Percentiles rank a stretch among this genome's conserved stretches.
These are phyloP conservation scores for Cystobasidiaceae sp. DNA, from an alignment of 1,284 basidiomycete species.

Conservation along the genomic window DNA sequence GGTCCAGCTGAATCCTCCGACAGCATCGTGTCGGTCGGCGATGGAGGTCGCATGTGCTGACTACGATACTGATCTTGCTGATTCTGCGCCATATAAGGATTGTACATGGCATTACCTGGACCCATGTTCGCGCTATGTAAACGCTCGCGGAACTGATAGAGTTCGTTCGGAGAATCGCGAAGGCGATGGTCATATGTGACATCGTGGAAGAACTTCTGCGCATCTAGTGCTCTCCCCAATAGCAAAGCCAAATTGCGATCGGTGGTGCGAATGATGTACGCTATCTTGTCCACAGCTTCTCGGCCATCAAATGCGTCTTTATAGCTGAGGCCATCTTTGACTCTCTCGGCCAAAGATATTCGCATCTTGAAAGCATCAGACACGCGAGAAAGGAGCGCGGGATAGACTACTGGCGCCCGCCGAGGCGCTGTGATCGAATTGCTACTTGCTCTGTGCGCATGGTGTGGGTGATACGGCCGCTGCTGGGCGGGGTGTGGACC, in stretches of 20 bases:
- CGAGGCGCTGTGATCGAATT: slow-evolving; percentile 9
- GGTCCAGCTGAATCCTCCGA: slow-evolving; percentile 63
- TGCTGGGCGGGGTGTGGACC: neutral
- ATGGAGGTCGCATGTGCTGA: slow-evolving; percentile 36
- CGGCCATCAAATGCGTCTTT: slow-evolving; percentile 94
- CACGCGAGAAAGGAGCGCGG: slow-evolving; percentile 87
- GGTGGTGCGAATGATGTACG: slow-evolving; percentile 95
- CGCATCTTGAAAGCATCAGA: slow-evolving; percentile 87
- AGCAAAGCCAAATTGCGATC: slow-evolving; percentile 93
- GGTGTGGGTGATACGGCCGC: slow-evolving; percentile 1
- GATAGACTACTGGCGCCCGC: slow-evolving; percentile 70
- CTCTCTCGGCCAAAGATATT: slow-evolving; percentile 67
- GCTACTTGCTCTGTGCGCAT: slow-evolving; percentile 1
- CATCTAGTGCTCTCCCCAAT: slow-evolving; percentile 88
- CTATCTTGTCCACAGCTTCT: slow-evolving; percentile 92
- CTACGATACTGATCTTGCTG: slow-evolving; percentile 8
- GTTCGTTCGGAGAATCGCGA: slow-evolving; percentile 77
- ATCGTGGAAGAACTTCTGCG: slow-evolving; percentile 99
- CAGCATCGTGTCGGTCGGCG: slow-evolving; percentile 40
- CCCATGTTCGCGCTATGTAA: slow-evolving; percentile 35
- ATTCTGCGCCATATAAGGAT: slow-evolving; percentile 2
- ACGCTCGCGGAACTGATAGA: slow-evolving; percentile 76
- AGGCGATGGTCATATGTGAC: slow-evolving; percentile 97
- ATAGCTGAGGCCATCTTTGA: slow-evolving; percentile 94
- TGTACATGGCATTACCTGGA: neutral